Conservation (phyloP, 768 basidiomycete species). For the Bullera alba region DNA sequence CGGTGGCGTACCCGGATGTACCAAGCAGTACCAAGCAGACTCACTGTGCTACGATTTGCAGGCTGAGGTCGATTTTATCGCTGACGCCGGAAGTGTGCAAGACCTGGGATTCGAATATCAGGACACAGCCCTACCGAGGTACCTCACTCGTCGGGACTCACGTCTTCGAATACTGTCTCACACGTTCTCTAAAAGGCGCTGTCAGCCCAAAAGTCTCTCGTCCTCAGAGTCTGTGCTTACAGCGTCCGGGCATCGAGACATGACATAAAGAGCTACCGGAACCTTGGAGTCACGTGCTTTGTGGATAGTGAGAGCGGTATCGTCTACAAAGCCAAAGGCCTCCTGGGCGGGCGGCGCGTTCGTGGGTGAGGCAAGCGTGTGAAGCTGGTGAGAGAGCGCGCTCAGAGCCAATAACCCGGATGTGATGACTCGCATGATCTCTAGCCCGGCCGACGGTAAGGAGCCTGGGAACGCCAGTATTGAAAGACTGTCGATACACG, state of each 20-base stretch:
- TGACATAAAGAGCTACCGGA: slow-evolving; percentile 49
- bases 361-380: too few relatives aligned
- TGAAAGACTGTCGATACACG: too few relatives aligned
- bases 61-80: slow-evolving; percentile 60
- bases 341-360: too few relatives aligned
- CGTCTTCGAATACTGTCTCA: slow-evolving; percentile 67
- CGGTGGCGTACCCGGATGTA: neutral
- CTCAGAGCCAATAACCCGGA: too few relatives aligned
- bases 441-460: too few relatives aligned
- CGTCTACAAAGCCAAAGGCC: too few relatives aligned
- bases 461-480: too few relatives aligned
- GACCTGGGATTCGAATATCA: slow-evolving; percentile 16
- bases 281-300: slow-evolving; percentile 12
- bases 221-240: slow-evolving; percentile 15
- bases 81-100: slow-evolving; percentile 52
- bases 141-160: slow-evolving; percentile 36
- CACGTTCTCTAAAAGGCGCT: slow-evolving; percentile 52
- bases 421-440: too few relatives aligned
- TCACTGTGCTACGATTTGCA: slow-evolving; percentile 70
- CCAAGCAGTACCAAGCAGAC: slow-evolving; percentile 33
- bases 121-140: neutral
- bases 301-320: neutral
- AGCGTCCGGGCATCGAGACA: slow-evolving; percentile 76
- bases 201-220: neutral
- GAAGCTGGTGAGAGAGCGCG: too few relatives aligned